Evolutionary conservation across 2,329 filamentous ascomycete species (phyloP).

Genomic region (Fusarium sterilihyphosum): DNA sequence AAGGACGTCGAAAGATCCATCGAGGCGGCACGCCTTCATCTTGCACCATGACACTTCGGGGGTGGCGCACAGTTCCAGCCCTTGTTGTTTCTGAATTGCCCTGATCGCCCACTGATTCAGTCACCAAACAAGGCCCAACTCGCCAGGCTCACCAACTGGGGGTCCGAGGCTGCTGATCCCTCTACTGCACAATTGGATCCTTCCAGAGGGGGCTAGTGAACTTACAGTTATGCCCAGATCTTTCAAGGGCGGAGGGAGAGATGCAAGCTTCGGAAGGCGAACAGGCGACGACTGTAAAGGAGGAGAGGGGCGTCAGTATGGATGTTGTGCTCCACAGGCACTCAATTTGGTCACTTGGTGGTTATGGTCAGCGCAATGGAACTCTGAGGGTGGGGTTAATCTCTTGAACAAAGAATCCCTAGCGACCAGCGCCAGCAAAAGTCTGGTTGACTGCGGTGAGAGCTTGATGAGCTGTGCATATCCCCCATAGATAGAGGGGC

Average conservation of each 20-base stretch:
- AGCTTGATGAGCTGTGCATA: slow-evolving; percentile 9
- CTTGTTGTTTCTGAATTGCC: not conserved
- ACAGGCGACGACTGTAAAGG: not conserved
- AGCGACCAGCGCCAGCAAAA: slow-evolving; percentile 7
- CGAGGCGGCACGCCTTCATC: slow-evolving; percentile 19
- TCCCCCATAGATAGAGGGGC: slow-evolving; percentile 6
- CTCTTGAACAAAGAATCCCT: slow-evolving; percentile 18
- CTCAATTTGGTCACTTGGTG: slow-evolving; percentile 9
- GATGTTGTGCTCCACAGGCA: slow-evolving; percentile 16
- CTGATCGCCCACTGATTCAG: too few relatives aligned
- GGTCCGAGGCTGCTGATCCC: slow-evolving; percentile 24
- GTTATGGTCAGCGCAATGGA: slow-evolving; percentile 34
- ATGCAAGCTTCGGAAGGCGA: slow-evolving; percentile 7
- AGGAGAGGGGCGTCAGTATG: not conserved
- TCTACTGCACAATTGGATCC: slow-evolving; percentile 4
- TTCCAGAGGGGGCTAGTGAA: slow-evolving; percentile 23
- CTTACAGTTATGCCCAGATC: slow-evolving; percentile 14
- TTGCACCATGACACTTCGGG: slow-evolving; percentile 14
- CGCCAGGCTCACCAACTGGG: slow-evolving; percentile 12
- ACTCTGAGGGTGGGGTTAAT: slow-evolving; percentile 31
- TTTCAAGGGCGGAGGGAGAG: slow-evolving; percentile 14
- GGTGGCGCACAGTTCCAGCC: slow-evolving; percentile 37
- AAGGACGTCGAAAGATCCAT: slow-evolving; percentile 14
- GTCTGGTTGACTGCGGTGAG: slow-evolving; percentile 3
- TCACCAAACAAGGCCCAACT: slow-evolving; percentile 2